A percentile compares a stretch with the other conserved stretches of the same genome.
Evolutionary conservation across 148 eudicot genomes (phyloP).

Genomic region (Silene latifolia): DNA sequence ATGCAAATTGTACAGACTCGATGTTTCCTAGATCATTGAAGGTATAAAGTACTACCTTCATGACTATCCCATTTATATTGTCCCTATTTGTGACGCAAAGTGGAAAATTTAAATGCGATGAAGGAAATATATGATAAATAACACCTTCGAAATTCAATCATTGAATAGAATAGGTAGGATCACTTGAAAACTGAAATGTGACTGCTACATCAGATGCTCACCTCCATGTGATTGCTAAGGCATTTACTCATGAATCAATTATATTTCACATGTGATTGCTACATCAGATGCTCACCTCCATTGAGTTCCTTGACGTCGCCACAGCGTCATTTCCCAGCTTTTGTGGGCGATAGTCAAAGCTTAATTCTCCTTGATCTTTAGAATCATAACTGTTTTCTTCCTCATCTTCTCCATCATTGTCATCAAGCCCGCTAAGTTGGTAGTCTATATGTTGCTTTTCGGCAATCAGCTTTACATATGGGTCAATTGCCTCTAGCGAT

Average conservation of each 20-base stretch:
- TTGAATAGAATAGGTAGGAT: neutral
- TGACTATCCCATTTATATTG: no score
- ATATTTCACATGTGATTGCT: neutral
- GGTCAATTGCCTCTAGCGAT: constrained; percentile 77
- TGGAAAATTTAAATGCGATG: neutral
- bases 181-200: neutral
- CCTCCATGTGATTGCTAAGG: neutral
- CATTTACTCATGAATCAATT: neutral
- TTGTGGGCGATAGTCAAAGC: constrained; percentile 63
- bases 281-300: constrained; percentile 62
- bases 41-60: no score
- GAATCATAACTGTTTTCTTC: constrained; percentile 50
- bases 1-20: no score
- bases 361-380: constrained; percentile 58
- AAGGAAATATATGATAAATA: neutral
- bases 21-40: no score
- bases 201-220: no score
- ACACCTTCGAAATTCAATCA: neutral
- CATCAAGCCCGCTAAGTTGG: constrained; percentile 64
- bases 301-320: constrained; percentile 57
- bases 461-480: constrained; percentile 52
- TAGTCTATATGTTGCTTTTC: constrained; percentile 91
- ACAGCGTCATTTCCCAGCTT: constrained; percentile 56
- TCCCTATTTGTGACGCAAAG: neutral
- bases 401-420: constrained; percentile 52